Conservation (phyloP, 192 early-diverging fungal genomes). For the Podila horticola region DNA sequence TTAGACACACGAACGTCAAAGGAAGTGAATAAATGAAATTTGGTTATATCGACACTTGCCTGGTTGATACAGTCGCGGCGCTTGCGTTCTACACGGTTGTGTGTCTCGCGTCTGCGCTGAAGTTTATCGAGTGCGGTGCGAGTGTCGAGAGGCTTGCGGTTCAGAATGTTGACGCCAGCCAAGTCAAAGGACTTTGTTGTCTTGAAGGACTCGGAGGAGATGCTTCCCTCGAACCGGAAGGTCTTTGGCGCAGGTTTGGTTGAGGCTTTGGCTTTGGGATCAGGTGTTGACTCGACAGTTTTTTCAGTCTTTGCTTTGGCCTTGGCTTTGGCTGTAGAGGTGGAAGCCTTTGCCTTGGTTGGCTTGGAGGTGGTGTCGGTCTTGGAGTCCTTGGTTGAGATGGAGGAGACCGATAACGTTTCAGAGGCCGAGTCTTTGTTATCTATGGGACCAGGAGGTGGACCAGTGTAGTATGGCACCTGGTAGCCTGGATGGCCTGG, state of each 20-base stretch:
- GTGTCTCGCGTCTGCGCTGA: slow-evolving; percentile 79
- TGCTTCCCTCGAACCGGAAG: slow-evolving; percentile 46
- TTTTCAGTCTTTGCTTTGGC: not conserved
- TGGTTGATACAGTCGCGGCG: slow-evolving; percentile 80
- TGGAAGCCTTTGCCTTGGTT: too few relatives aligned
- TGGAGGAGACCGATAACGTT: not conserved
- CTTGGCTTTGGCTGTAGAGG: too few relatives aligned
- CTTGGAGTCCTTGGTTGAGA: slow-evolving; percentile 41
- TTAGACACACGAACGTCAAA: not conserved
- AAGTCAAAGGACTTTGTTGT: slow-evolving; percentile 49
- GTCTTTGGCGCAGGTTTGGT: slow-evolving; percentile 21
- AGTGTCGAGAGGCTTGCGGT: slow-evolving; percentile 38
- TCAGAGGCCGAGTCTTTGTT: not conserved
- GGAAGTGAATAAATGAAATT: slow-evolving; percentile 15
- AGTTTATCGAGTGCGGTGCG: slow-evolving; percentile 76
- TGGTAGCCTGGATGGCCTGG: not conserved
- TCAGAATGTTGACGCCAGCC: slow-evolving; percentile 35
- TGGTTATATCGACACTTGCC: slow-evolving; percentile 11
- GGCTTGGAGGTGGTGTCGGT: slow-evolving; percentile 34
- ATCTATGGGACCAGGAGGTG: not conserved
- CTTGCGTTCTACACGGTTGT: slow-evolving; percentile 80
- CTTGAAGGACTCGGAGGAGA: slow-evolving; percentile 14
- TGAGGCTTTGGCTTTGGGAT: slow-evolving; percentile 1
- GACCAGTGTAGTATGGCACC: not conserved
- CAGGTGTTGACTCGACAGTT: not conserved